Percentiles rank a stretch among this genome's conserved stretches.
Evolutionary conservation across 2,329 filamentous ascomycete species (phyloP).

Genomic region (Colletotrichum scovillei): DNA sequence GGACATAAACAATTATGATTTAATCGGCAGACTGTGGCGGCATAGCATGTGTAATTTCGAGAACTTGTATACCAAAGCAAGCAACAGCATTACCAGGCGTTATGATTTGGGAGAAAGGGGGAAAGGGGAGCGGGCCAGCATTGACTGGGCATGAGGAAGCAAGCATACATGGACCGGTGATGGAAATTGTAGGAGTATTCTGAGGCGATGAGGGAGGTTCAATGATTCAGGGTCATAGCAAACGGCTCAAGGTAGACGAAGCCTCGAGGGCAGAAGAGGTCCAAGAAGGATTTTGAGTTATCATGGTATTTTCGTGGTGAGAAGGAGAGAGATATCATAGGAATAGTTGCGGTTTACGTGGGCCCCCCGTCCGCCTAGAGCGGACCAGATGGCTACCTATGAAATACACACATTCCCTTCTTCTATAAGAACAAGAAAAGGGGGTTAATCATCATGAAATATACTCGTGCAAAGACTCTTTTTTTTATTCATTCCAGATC

Average conservation of each 20-base stretch:
- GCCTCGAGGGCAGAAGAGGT: neutral
- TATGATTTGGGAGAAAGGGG: conserved; percentile 6
- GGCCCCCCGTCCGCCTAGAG: neutral
- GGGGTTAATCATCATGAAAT: neutral
- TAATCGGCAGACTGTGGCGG: conserved; percentile 12
- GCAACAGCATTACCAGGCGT: conserved; percentile 7
- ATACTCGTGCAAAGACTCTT: no score
- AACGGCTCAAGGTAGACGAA: no score
- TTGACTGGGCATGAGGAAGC: neutral
- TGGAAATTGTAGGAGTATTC: no score
- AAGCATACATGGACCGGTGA: neutral
- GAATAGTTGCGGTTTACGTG: neutral
- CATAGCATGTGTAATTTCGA: conserved; percentile 19
- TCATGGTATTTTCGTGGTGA: neutral
- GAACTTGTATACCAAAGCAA: conserved; percentile 18
- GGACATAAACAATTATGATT: neutral
- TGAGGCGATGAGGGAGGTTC: no score
- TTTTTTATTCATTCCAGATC: no score
- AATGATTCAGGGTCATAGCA: no score
- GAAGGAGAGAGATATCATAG: neutral
- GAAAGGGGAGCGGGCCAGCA: neutral
- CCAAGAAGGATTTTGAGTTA: neutral
- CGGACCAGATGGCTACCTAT: neutral
- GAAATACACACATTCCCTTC: neutral
- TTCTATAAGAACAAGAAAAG: neutral